phyloP scores from a whole-genome alignment of 1,139 yeast species.

The Barnettozyma hawaiiensis region DNA sequence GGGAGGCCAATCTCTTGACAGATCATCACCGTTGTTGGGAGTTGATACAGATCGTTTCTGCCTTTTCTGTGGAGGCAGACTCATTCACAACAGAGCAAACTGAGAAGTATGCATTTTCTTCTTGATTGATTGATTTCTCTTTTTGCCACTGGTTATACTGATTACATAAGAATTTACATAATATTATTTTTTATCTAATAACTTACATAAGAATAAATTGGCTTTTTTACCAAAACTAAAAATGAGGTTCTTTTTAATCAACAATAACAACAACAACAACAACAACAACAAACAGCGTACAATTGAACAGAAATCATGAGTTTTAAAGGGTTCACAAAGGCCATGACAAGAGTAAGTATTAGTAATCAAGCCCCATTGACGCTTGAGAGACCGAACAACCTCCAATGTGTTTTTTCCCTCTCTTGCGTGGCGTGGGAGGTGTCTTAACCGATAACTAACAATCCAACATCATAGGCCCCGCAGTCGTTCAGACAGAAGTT shows the following conservation, averaged over 20 bases:
- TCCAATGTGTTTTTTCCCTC: too few relatives aligned
- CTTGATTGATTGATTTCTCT: background rate
- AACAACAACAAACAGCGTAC: background rate
- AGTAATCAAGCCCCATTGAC: background rate
- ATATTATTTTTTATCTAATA: too few relatives aligned
- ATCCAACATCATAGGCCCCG: conserved; percentile 54
- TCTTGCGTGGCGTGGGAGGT: too few relatives aligned
- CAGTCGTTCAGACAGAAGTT: conserved; percentile 72
- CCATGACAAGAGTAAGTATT: conserved; percentile 53
- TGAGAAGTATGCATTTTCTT: too few relatives aligned
- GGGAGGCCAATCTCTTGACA: conserved; percentile 18
- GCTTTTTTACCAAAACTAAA: too few relatives aligned
- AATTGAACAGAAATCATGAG: conserved; percentile 48
- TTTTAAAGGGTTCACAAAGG: conserved; percentile 88
- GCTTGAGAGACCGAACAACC: background rate
- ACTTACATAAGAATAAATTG: too few relatives aligned
- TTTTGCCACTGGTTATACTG: background rate
- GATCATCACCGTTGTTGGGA: background rate
- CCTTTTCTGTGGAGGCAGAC: background rate
- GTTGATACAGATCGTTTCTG: background rate
- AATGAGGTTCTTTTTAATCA: background rate
- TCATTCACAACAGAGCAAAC: background rate
- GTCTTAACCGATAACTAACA: too few relatives aligned
- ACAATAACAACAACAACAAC: background rate
- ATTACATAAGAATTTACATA: background rate